A percentile compares a stretch with the other conserved stretches of the same genome.
phyloP scores from a whole-genome alignment of 352 stramenopile genomes.

The Phytophthora rubi region DNA sequence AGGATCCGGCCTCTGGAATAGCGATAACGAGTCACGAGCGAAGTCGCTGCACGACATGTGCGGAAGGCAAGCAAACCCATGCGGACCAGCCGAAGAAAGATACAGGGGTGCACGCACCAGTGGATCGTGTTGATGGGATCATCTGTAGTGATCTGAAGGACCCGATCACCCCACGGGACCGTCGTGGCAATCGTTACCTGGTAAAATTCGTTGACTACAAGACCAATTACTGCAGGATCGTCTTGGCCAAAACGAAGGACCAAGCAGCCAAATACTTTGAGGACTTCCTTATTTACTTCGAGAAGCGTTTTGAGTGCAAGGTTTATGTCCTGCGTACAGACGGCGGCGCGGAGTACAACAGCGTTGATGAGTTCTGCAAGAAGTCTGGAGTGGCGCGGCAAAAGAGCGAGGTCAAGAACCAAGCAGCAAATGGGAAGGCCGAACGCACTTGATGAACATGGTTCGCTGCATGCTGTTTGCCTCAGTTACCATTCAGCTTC shows the following conservation, averaged over 20 bases:
- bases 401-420: constrained; percentile 27
- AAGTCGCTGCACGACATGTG: constrained; percentile 7
- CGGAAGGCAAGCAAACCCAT: constrained; percentile 22
- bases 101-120: constrained; percentile 11
- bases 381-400: constrained; percentile 29
- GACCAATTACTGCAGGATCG: constrained; percentile 26
- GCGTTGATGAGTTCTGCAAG: constrained; percentile 38
- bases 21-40: not conserved
- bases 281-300: constrained; percentile 16
- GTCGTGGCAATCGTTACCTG: constrained; percentile 25
- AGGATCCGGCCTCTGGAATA: constrained; percentile 9
- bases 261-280: constrained; percentile 15
- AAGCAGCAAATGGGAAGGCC: constrained; percentile 37
- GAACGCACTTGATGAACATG: constrained; percentile 22
- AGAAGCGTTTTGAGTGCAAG: constrained; percentile 17
- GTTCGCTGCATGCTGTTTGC: not conserved
- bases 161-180: constrained; percentile 11
- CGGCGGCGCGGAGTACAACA: constrained; percentile 33
- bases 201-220: constrained; percentile 28
- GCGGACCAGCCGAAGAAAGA: constrained; percentile 7
- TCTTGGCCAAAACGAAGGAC: constrained; percentile 19
- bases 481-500: not conserved
- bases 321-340: constrained; percentile 23
- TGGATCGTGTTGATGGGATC: constrained; percentile 16
- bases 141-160: constrained; percentile 29